Evolutionary conservation across 1,139 yeast genomes (phyloP).

Genomic region (Zygoascus meyerae): DNA sequence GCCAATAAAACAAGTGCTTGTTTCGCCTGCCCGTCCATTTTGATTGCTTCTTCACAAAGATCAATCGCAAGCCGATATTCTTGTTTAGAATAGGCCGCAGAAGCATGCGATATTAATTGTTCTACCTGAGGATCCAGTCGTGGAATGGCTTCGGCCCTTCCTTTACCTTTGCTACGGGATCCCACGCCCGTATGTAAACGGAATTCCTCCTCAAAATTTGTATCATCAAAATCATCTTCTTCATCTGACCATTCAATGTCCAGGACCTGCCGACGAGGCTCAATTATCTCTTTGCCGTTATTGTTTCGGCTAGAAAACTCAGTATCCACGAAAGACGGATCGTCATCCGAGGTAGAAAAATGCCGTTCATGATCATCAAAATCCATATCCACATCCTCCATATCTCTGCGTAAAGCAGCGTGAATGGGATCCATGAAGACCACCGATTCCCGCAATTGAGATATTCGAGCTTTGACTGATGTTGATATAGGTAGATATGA

Average conservation of each 20-base stretch:
- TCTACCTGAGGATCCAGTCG: constrained; percentile 20
- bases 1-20: constrained; percentile 84
- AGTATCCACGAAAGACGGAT: too few relatives aligned
- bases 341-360: too few relatives aligned
- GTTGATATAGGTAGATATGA: too few relatives aligned
- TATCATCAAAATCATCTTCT: constrained; percentile 5
- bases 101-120: constrained; percentile 15
- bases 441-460: too few relatives aligned
- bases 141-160: constrained; percentile 10
- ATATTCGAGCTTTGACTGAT: too few relatives aligned
- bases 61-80: constrained; percentile 63
- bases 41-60: constrained; percentile 66
- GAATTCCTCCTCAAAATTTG: constrained; percentile 7
- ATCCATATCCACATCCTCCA: constrained; percentile 7
- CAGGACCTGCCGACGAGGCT: constrained; percentile 2
- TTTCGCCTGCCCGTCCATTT: constrained; percentile 68
- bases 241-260: constrained; percentile 11
- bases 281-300: too few relatives aligned
- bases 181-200: constrained; percentile 9
- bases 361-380: neutral
- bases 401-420: neutral
- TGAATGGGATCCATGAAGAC: too few relatives aligned
- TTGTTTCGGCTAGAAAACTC: too few relatives aligned
- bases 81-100: constrained; percentile 14
- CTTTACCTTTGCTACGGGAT: constrained; percentile 2